Conservation (phyloP, 139 green algal genomes). For the Chlorella vulgaris region DNA sequence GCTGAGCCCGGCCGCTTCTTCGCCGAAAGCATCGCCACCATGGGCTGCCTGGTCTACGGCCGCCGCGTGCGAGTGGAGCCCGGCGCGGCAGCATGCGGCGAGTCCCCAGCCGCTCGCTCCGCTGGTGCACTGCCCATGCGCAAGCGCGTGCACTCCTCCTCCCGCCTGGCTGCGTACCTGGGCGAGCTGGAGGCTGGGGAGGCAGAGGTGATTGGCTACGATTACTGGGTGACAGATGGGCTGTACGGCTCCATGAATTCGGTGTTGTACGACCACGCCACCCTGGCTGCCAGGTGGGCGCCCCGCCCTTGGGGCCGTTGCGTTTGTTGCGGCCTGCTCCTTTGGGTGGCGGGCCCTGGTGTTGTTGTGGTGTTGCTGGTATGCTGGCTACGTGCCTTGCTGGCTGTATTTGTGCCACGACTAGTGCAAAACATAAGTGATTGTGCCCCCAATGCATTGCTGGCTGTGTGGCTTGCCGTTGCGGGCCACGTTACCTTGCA, state of each 20-base stretch:
- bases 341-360: too few species aligned
- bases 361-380: too few species aligned
- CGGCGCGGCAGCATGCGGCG: neutral
- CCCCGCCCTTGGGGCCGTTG: neutral
- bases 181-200: slow-evolving; percentile 10
- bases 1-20: slow-evolving; percentile 97
- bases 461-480: too few species aligned
- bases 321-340: too few species aligned
- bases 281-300: slow-evolving; percentile 10
- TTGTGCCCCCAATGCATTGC: too few species aligned
- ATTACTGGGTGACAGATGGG: slow-evolving; percentile 82
- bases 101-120: neutral
- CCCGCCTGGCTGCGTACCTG: slow-evolving; percentile 10
- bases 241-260: slow-evolving; percentile 98
- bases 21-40: slow-evolving; percentile 83
- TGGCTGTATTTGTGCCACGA: too few species aligned
- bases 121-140: slow-evolving; percentile 27
- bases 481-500: too few species aligned
- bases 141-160: slow-evolving; percentile 16
- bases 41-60: slow-evolving; percentile 88
- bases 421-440: too few species aligned
- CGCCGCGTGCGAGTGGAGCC: slow-evolving; percentile 55
- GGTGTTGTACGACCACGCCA: slow-evolving; percentile 84
- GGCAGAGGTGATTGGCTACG: slow-evolving; percentile 15
- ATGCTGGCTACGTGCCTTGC: too few species aligned